phyloP scores from a whole-genome alignment of 2,329 filamentous ascomycete species.

The Fusarium aywerte region DNA sequence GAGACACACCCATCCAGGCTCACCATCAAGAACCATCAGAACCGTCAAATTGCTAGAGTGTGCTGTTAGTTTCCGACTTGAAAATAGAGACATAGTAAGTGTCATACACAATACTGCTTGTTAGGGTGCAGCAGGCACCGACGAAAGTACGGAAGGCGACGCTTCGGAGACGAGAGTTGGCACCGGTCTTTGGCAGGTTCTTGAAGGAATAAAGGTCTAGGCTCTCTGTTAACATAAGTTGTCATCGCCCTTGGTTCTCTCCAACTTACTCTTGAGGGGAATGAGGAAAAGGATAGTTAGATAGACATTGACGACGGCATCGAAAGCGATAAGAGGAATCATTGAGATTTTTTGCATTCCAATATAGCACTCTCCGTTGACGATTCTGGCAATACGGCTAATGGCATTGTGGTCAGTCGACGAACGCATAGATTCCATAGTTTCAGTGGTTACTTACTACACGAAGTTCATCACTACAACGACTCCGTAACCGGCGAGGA shows the following conservation, averaged over 20 bases:
- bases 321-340: constrained; percentile 70
- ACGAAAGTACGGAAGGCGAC: constrained; percentile 69
- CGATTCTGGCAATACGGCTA: constrained; percentile 67
- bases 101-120: constrained; percentile 66
- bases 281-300: constrained; percentile 71
- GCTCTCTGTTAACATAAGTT: neutral
- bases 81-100: neutral
- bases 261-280: constrained; percentile 63
- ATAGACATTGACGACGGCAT: constrained; percentile 70
- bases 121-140: constrained; percentile 66
- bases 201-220: constrained; percentile 66
- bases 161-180: constrained; percentile 58
- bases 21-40: constrained; percentile 67
- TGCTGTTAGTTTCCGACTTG: constrained; percentile 6
- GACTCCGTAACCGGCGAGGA: constrained; percentile 58
- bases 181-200: constrained; percentile 55
- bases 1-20: constrained; percentile 73
- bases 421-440: neutral
- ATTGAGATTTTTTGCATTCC: constrained; percentile 69
- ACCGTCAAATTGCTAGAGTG: constrained; percentile 66
- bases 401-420: neutral
- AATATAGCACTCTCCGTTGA: constrained; percentile 68
- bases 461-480: constrained; percentile 69
- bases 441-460: constrained; percentile 59
- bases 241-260: too few relatives aligned